Evolutionary conservation across 2,329 filamentous ascomycete species (phyloP).

Genomic region (Fusarium udum): DNA sequence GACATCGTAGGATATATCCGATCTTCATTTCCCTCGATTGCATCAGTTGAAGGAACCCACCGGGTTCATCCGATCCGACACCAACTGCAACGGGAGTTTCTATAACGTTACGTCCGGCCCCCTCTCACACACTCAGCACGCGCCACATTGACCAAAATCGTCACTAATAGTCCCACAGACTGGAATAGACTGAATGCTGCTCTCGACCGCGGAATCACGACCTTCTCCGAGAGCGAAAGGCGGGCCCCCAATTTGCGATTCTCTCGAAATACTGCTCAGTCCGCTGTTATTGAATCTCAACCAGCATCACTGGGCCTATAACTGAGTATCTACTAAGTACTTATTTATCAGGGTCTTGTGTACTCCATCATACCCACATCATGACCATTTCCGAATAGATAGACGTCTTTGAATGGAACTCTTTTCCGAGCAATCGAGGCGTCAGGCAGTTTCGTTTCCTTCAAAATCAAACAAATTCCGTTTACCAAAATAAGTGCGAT

Average conservation of each 20-base stretch:
- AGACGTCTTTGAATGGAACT: constrained; percentile 9
- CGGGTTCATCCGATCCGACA: constrained; percentile 13
- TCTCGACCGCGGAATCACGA: constrained; percentile 9
- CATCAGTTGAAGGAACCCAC: constrained; percentile 12
- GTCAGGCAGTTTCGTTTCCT: background rate
- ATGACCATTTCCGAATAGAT: background rate
- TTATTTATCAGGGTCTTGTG: background rate
- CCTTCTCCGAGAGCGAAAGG: constrained; percentile 14
- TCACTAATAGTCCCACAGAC: constrained; percentile 29
- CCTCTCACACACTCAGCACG: constrained; percentile 1
- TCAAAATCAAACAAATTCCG: background rate
- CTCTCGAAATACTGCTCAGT: constrained; percentile 20
- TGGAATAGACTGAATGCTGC: constrained; percentile 7
- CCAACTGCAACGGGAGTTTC: constrained; percentile 2
- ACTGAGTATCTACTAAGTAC: too few relatives aligned
- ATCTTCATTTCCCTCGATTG: constrained; percentile 16
- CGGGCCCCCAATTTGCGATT: background rate
- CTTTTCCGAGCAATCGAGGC: constrained; percentile 1
- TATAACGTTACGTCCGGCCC: constrained; percentile 16
- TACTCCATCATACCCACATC: background rate
- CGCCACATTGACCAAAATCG: constrained; percentile 31
- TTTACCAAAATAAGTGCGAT: background rate
- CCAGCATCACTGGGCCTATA: background rate
- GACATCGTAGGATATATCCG: constrained; percentile 16
- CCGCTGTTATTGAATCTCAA: background rate